Evolutionary conservation across 2,329 filamentous ascomycete species (phyloP), one percentile per base, ranked within the genome.

Genomic region (Ploettnerulaceae sp.): DNA sequence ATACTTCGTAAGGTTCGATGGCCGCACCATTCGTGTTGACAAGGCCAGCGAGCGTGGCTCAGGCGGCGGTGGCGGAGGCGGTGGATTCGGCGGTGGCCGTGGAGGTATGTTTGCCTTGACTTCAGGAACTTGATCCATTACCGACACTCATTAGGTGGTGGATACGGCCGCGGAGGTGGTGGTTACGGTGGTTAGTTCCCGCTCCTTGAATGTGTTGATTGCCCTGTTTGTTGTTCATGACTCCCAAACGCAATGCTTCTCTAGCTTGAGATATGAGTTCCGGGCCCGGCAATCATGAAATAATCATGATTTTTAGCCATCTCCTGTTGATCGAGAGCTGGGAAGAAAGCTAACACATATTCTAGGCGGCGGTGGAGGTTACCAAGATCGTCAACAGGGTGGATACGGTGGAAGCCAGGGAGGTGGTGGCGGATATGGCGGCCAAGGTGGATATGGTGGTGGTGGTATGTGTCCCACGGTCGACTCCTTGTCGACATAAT

Each of bases 21-120:
- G 91, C 56, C 88, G 91, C 60, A 82, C 80, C 56, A 96, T 98
- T 67, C 89, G 91, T 59, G 91, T 98, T 56, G 91, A 97, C 72
- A 95, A 90, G 69, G 93, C 57, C n/a, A 44, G 28, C 48, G 90
- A 96, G 68, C 84, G 82, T 57, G 79, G 80, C 36, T 74, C 80
- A 36, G 76, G 80, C 47, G 77, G 73, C 17, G 53, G 56, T 26
- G 53, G 55, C 36, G 51, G 11, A 42, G 38, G 42, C 26, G 48
- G 52, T 54, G 69, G 69, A 51, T 70, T 71, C 56, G 69, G 70
- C 54, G 64, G 66, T 46, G 67, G 66, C 35, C 52, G 52, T 66
- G 71, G 54, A 44, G 57, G 44, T 43, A 48, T 25, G 34, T 45
- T 14, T 20, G 8, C 18, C 34, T 31, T 22, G 15, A 25, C n/a